A percentile compares a stretch with the other conserved stretches of the same genome.
Conservation (phyloP, 441 rosid genomes). For the Bocquillonia castaneifolia region DNA sequence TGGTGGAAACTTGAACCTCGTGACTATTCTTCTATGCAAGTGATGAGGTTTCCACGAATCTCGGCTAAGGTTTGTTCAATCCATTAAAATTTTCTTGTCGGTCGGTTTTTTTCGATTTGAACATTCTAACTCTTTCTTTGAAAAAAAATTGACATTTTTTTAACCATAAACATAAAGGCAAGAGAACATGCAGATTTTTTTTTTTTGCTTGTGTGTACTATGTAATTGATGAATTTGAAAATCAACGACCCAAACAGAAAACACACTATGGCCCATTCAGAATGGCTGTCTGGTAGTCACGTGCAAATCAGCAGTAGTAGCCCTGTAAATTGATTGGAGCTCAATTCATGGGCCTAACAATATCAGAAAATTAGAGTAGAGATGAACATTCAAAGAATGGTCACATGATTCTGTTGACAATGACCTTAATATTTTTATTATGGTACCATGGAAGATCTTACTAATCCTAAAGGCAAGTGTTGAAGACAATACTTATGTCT, state of each 20-base stretch:
- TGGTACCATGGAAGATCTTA: too few species aligned
- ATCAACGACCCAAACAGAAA: background rate
- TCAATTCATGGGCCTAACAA: background rate
- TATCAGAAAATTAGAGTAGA: background rate
- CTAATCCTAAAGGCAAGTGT: too few species aligned
- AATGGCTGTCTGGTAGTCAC: background rate
- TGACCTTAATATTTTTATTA: too few species aligned
- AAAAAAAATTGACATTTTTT: slow-evolving; percentile 4
- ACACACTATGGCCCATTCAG: background rate
- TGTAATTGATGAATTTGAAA: background rate
- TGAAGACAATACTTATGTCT: too few species aligned
- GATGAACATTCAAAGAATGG: background rate
- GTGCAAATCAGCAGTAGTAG: background rate
- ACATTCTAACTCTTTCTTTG: background rate
- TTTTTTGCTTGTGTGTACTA: background rate
- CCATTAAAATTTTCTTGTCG: background rate
- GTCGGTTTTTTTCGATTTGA: background rate
- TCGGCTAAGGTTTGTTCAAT: slow-evolving; percentile 13
- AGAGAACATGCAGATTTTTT: background rate
- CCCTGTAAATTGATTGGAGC: background rate
- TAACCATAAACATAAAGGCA: background rate
- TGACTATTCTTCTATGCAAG: background rate
- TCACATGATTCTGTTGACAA: background rate
- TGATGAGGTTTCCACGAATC: slow-evolving; percentile 14
- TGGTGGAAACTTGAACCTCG: background rate